Percentiles rank a stretch among this genome's conserved stretches.
These are phyloP conservation scores for Phytophthora crassamura DNA, from an alignment of 352 stramenopile genomes.

Conservation along the genomic window DNA sequence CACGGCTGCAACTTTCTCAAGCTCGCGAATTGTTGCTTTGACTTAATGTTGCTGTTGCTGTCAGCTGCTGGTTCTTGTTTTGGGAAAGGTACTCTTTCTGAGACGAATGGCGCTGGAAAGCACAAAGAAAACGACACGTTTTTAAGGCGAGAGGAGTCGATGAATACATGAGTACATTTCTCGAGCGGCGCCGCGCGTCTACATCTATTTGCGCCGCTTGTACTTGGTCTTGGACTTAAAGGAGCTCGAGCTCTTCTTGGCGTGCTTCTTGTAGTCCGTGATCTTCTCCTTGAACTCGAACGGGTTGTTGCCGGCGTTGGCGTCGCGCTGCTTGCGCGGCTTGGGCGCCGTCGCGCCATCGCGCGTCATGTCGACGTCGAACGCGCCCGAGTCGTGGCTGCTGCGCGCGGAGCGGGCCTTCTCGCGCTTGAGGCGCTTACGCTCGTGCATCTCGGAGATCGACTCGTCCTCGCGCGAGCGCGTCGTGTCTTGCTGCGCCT, in stretches of 20 bases:
- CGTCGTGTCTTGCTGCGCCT: constrained; percentile 60
- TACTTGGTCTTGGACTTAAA: constrained; percentile 94
- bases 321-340: constrained; percentile 48
- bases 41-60: no score
- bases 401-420: constrained; percentile 66
- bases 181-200: constrained; percentile 22
- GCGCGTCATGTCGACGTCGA: constrained; percentile 78
- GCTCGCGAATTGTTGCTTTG: no score
- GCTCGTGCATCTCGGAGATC: constrained; percentile 81
- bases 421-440: constrained; percentile 81
- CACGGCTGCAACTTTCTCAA: no score
- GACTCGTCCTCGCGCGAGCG: constrained; percentile 75
- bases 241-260: constrained; percentile 82
- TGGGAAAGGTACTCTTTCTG: no score
- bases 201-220: constrained; percentile 79
- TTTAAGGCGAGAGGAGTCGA: no score
- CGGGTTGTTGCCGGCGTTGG: constrained; percentile 50
- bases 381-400: constrained; percentile 61
- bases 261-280: constrained; percentile 90
- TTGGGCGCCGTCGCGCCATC: constrained; percentile 40
- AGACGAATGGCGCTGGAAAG: no score
- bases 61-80: no score
- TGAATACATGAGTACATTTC: constrained; percentile 42
- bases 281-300: constrained; percentile 94
- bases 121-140: no score